These are phyloP conservation scores for Phaeosphaeria sp. DNA, from an alignment of 2,329 filamentous ascomycete genomes.

Conservation along the genomic window DNA sequence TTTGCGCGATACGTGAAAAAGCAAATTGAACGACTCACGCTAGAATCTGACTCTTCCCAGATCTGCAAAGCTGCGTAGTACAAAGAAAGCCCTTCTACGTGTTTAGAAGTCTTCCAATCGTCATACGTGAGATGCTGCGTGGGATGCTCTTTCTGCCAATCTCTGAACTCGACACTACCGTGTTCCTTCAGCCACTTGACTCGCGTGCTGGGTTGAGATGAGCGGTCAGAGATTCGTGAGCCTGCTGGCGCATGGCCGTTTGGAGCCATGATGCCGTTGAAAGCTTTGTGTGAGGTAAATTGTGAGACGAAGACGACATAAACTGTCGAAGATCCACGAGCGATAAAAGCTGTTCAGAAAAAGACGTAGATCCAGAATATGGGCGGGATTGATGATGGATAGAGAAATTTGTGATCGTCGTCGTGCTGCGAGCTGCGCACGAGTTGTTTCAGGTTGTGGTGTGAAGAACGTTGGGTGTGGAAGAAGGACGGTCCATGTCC, in stretches of 20 bases:
- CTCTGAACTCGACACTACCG: conserved; percentile 33
- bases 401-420: conserved; percentile 11
- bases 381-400: not conserved
- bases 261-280: conserved; percentile 25
- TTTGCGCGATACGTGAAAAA: not conserved
- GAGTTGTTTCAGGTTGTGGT: conserved; percentile 19
- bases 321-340: conserved; percentile 12
- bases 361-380: not conserved
- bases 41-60: conserved; percentile 37
- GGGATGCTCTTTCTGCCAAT: conserved; percentile 31
- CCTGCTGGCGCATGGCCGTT: conserved; percentile 15
- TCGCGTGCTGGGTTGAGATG: conserved; percentile 15
- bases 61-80: conserved; percentile 39
- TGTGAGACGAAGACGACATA: conserved; percentile 10
- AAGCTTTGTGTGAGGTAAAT: conserved; percentile 9
- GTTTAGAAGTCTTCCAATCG: conserved; percentile 36
- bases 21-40: conserved; percentile 26
- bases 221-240: conserved; percentile 1
- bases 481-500: conserved; percentile 42
- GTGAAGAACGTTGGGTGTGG: conserved; percentile 26
- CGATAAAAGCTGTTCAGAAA: conserved; percentile 9
- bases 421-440: conserved; percentile 30
- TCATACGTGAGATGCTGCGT: conserved; percentile 36
- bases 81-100: conserved; percentile 36
- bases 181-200: conserved; percentile 27